Evolutionary conservation across 257 asterid genomes (phyloP), one percentile per base, ranked within the genome.

Genomic region (Perilla frutescens): DNA sequence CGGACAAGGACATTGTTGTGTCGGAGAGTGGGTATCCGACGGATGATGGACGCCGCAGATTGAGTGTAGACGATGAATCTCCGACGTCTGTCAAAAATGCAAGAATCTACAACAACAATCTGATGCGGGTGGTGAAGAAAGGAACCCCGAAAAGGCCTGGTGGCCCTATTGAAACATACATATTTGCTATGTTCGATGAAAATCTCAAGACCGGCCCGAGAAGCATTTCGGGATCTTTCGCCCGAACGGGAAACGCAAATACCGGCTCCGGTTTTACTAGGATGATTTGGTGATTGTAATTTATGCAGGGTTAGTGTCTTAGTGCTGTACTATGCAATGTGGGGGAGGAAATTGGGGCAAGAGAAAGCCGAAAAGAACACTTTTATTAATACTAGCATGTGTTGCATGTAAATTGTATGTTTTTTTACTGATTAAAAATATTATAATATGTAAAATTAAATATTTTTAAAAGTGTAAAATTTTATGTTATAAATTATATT

Each of bases 181-280:
- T 78, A 5, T 78, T 78, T 50, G 78, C 71, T 8, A 55, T 73
- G 82, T 53, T 68, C 51, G 75, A 76, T 76, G 75, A 76, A 40
- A 8, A 76, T 68, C 71, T 3, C 76, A 76, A 66, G 79, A 31
- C 44, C 48, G 37, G n/a, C 8, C 32, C 29, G 71, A 73, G 71
- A 62, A 31, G 56, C 8, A 62, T 40, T 73, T 73, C 3, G 71
- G 71, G 45, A 7, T 73, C 6, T 73, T 73, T 62, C 6, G 0
- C 0, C 20, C 71, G 0, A 12, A 50, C 15, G 48, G 47, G 13
- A 8, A 41, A 50, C 64, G 34, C 9, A 73, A 73, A 12, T 73
- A 49, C 37, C 55, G 15, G 0, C 48, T 73, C 41, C 36, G 5
- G 5, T 62, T 73, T 29, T 44, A 47, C 47, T 71, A 44, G 59